Percentiles rank a stretch among this genome's conserved stretches.
These are phyloP conservation scores for Francoa sonchifolia DNA, from an alignment of 441 rosid species.

Conservation along the genomic window DNA sequence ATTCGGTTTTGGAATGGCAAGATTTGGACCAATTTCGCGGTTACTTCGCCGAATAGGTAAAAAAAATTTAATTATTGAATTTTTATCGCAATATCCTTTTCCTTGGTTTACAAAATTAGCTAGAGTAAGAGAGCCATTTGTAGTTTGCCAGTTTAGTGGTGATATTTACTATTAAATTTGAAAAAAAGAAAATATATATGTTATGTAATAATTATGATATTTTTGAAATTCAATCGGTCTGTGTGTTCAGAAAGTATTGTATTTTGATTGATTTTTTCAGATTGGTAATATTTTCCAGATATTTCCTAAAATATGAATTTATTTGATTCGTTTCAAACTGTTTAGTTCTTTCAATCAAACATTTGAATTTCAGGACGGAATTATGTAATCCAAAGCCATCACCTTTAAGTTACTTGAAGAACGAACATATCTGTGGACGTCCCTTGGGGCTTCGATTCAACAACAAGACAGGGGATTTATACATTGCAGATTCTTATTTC, in stretches of 20 bases:
- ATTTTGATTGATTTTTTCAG: too few relatives aligned
- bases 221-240: too few relatives aligned
- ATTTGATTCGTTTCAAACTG: neutral
- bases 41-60: constrained; percentile 60
- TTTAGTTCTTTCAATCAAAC: neutral
- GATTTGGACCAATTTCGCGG: constrained; percentile 65
- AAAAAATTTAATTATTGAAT: neutral
- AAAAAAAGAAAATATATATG: too few relatives aligned
- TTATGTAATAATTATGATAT: too few relatives aligned
- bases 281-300: too few relatives aligned
- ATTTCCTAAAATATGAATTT: neutral
- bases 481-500: constrained; percentile 81
- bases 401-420: constrained; percentile 40
- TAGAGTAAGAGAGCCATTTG: too few relatives aligned
- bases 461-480: constrained; percentile 63
- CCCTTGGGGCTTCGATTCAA: constrained; percentile 78
- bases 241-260: too few relatives aligned
- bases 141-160: too few relatives aligned
- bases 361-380: constrained; percentile 43
- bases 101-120: too few relatives aligned
- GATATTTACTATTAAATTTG: too few relatives aligned
- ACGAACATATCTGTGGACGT: constrained; percentile 88
- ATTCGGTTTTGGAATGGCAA: constrained; percentile 60
- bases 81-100: neutral
- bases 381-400: constrained; percentile 62